Evolutionary conservation across 208 protist species (phyloP), one percentile per base, ranked within the genome.

Genomic region (Trypanosoma mega): DNA sequence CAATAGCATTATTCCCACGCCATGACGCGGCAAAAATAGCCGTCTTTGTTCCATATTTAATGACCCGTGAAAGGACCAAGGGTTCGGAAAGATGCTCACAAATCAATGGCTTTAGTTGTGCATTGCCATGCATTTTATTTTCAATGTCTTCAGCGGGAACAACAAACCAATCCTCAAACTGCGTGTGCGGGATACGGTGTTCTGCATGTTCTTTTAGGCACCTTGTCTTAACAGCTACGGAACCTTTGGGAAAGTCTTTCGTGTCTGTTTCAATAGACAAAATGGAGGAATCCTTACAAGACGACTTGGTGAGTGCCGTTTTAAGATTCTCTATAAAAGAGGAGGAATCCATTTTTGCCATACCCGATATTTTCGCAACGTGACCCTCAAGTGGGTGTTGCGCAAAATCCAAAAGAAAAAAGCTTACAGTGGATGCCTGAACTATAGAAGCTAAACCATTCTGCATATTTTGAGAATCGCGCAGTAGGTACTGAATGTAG

Each of bases 11-110:
- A 1, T 55, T 24, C 4, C 23, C 36, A 27, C 11, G 30, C 46
- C 46, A 64, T 18, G 26, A 8, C 16, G 47, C 58, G 3, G 26
- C 12, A 16, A 64, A 36, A 24, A 64, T 9, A 1, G 48, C 46
- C 18, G 58, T 48, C 24, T 64, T 64, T n/a, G 2, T 37, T n/a
- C 58, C 58, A 55, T 34, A 55, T 29, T 64, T 64, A 5, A 55
- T 27, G 9, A 48, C 47, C 11, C 24, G n/a, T 9, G 58, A 48
- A 18, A 64, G 49, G 16, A 26, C 20, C 4, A 68, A 0, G 1
- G 6, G 26, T 7, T 54, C 16, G 2, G 31, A 8, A 48, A 64
- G 24, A 36, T 55, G 29, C 21, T 64, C 58, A 36, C 58, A 64
- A 14, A 56, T n/a, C 7, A 64, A n/a, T 27, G 58, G 48, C 43